phyloP scores from a whole-genome alignment of 1,284 basidiomycete species.

The Microbotryum violaceum region DNA sequence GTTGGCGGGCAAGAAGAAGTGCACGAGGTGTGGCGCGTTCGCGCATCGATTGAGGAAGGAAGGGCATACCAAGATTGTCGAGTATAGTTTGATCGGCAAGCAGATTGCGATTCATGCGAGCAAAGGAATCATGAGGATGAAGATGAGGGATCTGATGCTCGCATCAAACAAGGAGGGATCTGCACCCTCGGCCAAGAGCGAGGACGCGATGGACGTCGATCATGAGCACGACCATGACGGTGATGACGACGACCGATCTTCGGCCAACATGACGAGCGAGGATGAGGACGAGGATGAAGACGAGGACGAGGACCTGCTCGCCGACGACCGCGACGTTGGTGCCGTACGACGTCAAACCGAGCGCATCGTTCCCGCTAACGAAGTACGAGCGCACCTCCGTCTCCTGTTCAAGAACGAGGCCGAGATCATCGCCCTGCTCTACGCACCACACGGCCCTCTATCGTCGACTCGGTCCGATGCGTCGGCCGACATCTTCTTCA shows the following conservation, averaged over 20 bases:
- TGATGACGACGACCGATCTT: slow-evolving; percentile 34
- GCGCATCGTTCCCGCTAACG: slow-evolving; percentile 79
- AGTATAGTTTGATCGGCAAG: slow-evolving; percentile 76
- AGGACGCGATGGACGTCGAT: slow-evolving; percentile 42
- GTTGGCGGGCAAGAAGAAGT: slow-evolving; percentile 57
- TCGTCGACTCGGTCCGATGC: slow-evolving; percentile 47
- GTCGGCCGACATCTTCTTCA: slow-evolving; percentile 93
- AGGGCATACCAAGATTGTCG: slow-evolving; percentile 87
- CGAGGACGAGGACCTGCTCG: slow-evolving; percentile 7
- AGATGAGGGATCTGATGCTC: slow-evolving; percentile 38
- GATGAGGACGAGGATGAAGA: slow-evolving; percentile 30
- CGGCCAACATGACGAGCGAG: slow-evolving; percentile 20
- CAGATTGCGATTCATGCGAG: slow-evolving; percentile 60
- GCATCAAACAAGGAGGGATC: slow-evolving; percentile 32
- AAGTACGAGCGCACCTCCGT: slow-evolving; percentile 88
- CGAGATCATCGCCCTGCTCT: slow-evolving; percentile 75
- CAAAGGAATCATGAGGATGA: slow-evolving; percentile 56
- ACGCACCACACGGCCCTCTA: slow-evolving; percentile 85
- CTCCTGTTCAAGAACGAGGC: slow-evolving; percentile 78
- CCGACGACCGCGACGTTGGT: slow-evolving; percentile 47
- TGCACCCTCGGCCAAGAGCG: slow-evolving; percentile 41
- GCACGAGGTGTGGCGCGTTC: slow-evolving; percentile 71
- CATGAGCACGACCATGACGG: slow-evolving; percentile 35
- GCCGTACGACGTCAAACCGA: slow-evolving; percentile 75
- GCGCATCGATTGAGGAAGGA: slow-evolving; percentile 88